phyloP scores from a whole-genome alignment of 2,329 filamentous ascomycete genomes.

The Xylariaceae sp. region DNA sequence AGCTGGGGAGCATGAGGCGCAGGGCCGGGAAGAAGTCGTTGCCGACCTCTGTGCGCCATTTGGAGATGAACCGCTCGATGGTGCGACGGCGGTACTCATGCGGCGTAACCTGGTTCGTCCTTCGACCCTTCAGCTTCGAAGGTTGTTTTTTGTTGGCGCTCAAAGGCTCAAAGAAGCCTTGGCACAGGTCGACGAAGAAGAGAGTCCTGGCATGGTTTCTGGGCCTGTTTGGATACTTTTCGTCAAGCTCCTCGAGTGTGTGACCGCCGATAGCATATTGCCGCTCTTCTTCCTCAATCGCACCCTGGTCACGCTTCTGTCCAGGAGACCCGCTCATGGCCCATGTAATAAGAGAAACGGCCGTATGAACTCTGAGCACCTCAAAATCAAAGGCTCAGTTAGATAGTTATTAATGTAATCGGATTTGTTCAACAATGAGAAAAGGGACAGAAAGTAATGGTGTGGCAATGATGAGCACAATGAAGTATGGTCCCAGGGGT shows the following conservation, averaged over 20 bases:
- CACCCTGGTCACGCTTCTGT: slow-evolving; percentile 34
- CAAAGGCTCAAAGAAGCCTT: slow-evolving; percentile 73
- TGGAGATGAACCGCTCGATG: slow-evolving; percentile 77
- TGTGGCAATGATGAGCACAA: too few species aligned
- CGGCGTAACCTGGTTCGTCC: slow-evolving; percentile 55
- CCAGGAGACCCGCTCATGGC: slow-evolving; percentile 32
- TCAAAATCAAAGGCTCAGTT: too few species aligned
- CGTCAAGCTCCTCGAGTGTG: slow-evolving; percentile 39
- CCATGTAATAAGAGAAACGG: too few species aligned
- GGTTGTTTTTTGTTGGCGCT: slow-evolving; percentile 74
- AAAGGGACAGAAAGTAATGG: too few species aligned
- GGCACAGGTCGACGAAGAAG: slow-evolving; percentile 74
- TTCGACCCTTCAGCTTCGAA: slow-evolving; percentile 51
- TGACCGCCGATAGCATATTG: slow-evolving; percentile 42
- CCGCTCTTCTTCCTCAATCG: slow-evolving; percentile 44
- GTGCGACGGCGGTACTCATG: slow-evolving; percentile 75
- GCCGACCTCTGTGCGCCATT: slow-evolving; percentile 85
- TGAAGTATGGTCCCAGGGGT: too few species aligned
- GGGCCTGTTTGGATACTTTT: slow-evolving; percentile 65
- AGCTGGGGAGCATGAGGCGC: slow-evolving; percentile 84
- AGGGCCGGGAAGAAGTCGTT: slow-evolving; percentile 90
- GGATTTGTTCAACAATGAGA: too few species aligned
- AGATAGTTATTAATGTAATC: too few species aligned
- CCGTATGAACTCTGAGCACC: too few species aligned
- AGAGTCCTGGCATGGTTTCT: slow-evolving; percentile 74